These are phyloP conservation scores for Phaeotremella skinneri DNA, from an alignment of 768 basidiomycete genomes.

Conservation along the genomic window DNA sequence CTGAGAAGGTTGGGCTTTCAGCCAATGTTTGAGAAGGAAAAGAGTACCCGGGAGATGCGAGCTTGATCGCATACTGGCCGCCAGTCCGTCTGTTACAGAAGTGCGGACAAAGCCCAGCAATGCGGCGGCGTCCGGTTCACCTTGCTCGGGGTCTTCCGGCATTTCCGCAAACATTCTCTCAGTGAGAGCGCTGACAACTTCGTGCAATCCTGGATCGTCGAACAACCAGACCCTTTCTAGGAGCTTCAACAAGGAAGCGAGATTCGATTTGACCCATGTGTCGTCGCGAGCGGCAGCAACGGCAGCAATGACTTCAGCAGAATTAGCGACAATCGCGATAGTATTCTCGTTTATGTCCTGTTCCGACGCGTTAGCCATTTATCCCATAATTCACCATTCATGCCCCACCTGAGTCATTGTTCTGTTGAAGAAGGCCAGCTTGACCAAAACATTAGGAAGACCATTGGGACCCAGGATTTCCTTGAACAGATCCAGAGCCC, in stretches of 20 bases:
- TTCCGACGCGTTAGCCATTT: conserved; percentile 10
- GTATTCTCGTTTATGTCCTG: conserved; percentile 72
- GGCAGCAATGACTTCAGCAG: conserved; percentile 84
- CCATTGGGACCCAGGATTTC: conserved; percentile 76
- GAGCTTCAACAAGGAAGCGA: conserved; percentile 70
- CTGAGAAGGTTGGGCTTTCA: conserved; percentile 69
- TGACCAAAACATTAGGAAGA: conserved; percentile 88
- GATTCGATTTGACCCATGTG: conserved; percentile 73
- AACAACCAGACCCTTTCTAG: conserved; percentile 80
- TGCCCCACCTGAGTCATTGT: conserved; percentile 70
- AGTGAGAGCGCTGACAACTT: conserved; percentile 76
- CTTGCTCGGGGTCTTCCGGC: conserved; percentile 71
- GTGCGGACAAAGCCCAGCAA: conserved; percentile 74
- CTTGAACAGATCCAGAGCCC: conserved; percentile 60
- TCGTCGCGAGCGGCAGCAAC: conserved; percentile 79
- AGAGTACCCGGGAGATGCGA: conserved; percentile 68
- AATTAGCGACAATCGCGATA: conserved; percentile 69
- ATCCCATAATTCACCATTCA: not conserved
- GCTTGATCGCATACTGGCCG: conserved; percentile 33
- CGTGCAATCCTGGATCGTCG: conserved; percentile 76
- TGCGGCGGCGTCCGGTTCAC: conserved; percentile 59
- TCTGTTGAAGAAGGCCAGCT: conserved; percentile 82
- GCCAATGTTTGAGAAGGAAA: conserved; percentile 80
- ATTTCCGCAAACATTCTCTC: conserved; percentile 73
- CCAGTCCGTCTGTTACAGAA: conserved; percentile 72